These are phyloP conservation scores for Carnegiea gigantea DNA, from an alignment of 179 eudicot genomes.

Conservation along the genomic window DNA sequence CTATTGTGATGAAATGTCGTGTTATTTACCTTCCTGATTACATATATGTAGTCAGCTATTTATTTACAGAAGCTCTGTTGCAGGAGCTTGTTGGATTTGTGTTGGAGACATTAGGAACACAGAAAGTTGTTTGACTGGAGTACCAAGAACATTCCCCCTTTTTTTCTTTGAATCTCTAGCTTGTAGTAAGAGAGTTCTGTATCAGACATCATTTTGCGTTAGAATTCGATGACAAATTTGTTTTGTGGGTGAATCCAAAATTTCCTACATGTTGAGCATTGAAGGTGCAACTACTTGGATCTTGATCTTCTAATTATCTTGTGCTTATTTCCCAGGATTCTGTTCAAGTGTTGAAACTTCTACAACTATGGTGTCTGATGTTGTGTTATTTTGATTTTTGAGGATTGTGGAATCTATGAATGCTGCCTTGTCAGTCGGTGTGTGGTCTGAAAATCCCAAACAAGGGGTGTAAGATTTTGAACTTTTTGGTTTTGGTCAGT, in stretches of 20 bases:
- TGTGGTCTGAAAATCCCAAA: too few relatives aligned
- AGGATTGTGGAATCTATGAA: background rate
- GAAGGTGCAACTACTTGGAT: background rate
- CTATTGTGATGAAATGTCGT: background rate
- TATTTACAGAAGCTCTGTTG: background rate
- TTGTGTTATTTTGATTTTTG: background rate
- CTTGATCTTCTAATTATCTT: too few relatives aligned
- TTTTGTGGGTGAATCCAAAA: background rate
- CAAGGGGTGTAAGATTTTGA: too few relatives aligned
- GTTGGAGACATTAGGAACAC: background rate
- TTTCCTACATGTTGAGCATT: background rate
- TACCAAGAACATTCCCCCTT: background rate
- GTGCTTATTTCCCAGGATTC: too few relatives aligned
- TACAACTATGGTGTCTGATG: background rate
- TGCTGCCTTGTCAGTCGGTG: background rate
- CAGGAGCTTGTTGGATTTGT: slow-evolving; percentile 1
- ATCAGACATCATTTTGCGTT: slow-evolving; percentile 9
- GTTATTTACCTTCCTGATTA: background rate
- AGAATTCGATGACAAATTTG: background rate
- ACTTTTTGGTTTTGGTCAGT: too few relatives aligned
- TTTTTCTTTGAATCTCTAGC: background rate
- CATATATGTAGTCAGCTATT: background rate
- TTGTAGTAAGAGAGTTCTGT: background rate
- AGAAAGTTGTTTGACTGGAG: background rate
- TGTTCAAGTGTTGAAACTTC: too few relatives aligned